These are phyloP conservation scores for Trichoderma hamatum DNA, from an alignment of 2,329 filamentous ascomycete genomes.

Conservation along the genomic window DNA sequence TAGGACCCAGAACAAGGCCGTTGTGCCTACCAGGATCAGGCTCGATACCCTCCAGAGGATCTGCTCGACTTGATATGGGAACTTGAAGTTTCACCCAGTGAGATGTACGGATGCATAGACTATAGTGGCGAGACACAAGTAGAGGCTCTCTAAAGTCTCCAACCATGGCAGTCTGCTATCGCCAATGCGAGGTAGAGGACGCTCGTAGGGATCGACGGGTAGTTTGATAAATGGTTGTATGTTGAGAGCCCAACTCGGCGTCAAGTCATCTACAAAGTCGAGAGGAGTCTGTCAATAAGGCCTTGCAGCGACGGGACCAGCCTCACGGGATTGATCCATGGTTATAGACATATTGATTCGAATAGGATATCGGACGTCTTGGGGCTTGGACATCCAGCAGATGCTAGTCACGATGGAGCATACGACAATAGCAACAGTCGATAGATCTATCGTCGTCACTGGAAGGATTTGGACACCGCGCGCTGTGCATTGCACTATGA, in stretches of 20 bases:
- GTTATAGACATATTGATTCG: not conserved
- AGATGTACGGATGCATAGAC: not conserved
- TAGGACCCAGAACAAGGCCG: slow-evolving; percentile 5
- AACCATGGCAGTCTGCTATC: not conserved
- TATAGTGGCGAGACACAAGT: not conserved
- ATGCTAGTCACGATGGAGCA: slow-evolving; percentile 9
- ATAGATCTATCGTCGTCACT: not conserved
- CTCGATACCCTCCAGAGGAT: slow-evolving; percentile 5
- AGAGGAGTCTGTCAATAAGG: not conserved
- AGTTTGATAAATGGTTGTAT: slow-evolving; percentile 1
- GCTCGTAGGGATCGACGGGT: not conserved
- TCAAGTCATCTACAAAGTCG: not conserved
- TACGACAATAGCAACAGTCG: not conserved
- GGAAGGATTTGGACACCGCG: not conserved
- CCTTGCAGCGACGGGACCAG: not conserved
- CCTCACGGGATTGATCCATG: not conserved
- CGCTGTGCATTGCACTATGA: not conserved
- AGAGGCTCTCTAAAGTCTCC: not conserved
- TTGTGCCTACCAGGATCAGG: not conserved
- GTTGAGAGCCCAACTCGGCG: slow-evolving; percentile 9
- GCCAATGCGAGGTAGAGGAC: not conserved
- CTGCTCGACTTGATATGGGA: not conserved
- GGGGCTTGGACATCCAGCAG: not conserved
- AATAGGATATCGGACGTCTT: not conserved
- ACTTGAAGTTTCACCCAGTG: not conserved